phyloP scores from a whole-genome alignment of 1,284 basidiomycete genomes.

The Cystobasidium pallidum region DNA sequence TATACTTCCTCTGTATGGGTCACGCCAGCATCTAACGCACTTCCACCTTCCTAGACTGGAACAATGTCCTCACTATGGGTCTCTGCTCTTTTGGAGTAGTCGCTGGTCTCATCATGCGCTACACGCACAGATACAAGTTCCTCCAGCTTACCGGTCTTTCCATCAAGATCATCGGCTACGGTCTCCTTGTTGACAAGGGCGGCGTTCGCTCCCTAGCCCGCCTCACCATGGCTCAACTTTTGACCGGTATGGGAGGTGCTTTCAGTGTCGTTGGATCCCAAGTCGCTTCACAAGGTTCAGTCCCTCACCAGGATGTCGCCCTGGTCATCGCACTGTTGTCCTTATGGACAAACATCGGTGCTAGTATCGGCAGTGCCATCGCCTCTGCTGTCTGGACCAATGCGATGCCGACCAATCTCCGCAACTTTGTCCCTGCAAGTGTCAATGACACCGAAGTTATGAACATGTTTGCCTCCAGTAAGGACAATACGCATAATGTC shows the following conservation, averaged over 20 bases:
- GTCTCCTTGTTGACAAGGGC: conserved; percentile 26
- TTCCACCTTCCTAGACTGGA: conserved; percentile 45
- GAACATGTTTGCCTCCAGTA: conserved; percentile 42
- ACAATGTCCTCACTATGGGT: conserved; percentile 52
- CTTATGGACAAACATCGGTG: conserved; percentile 51
- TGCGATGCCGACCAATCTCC: conserved; percentile 49
- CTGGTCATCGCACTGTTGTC: conserved; percentile 51
- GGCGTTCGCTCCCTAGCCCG: conserved; percentile 17
- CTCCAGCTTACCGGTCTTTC: conserved; percentile 49
- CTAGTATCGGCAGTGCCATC: conserved; percentile 49
- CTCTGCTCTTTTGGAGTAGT: conserved; percentile 58
- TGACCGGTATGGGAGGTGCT: conserved; percentile 31
- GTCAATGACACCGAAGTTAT: conserved; percentile 46
- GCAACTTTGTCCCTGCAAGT: conserved; percentile 44
- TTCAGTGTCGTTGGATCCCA: conserved; percentile 46
- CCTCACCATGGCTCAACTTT: conserved; percentile 3
- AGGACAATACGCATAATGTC: background rate
- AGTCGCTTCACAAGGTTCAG: conserved; percentile 53
- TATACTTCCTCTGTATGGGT: conserved; percentile 3
- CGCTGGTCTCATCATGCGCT: conserved; percentile 58
- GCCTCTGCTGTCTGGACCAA: conserved; percentile 51
- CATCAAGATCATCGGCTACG: conserved; percentile 47
- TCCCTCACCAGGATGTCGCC: conserved; percentile 54
- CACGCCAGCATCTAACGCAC: conserved; percentile 5
- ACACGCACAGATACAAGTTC: conserved; percentile 59